A percentile compares a stretch with the other conserved stretches of the same genome.
phyloP scores from a whole-genome alignment of 2,329 filamentous ascomycete genomes.

The Helicocarpus griseus region DNA sequence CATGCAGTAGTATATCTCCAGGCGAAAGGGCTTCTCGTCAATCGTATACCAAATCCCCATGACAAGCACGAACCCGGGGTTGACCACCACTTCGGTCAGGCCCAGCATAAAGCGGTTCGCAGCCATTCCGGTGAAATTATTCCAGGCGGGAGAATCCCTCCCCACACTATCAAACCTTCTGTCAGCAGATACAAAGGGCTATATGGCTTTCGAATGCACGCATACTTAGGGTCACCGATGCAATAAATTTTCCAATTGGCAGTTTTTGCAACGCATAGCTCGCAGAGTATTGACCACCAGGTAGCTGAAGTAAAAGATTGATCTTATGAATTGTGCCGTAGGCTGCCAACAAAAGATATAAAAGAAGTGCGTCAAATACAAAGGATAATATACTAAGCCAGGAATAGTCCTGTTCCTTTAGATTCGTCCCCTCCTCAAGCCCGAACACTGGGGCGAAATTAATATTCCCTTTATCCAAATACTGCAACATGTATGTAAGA shows the following conservation, averaged over 20 bases:
- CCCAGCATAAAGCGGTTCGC: slow-evolving; percentile 39
- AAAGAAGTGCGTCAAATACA: too few species aligned
- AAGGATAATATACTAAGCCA: slow-evolving; percentile 6
- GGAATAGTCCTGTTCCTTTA: slow-evolving; percentile 4
- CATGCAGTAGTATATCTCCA: slow-evolving; percentile 48
- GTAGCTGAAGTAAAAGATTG: slow-evolving; percentile 44
- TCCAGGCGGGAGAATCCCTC: slow-evolving; percentile 31
- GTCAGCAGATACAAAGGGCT: too few species aligned
- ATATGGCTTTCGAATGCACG: not conserved
- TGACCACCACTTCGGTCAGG: slow-evolving; percentile 40
- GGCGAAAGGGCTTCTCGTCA: slow-evolving; percentile 41
- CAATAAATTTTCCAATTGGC: slow-evolving; percentile 38
- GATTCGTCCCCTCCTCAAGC: slow-evolving; percentile 19
- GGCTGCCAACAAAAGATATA: too few species aligned
- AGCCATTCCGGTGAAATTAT: slow-evolving; percentile 36
- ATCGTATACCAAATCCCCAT: slow-evolving; percentile 43
- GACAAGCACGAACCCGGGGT: slow-evolving; percentile 42
- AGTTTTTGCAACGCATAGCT: slow-evolving; percentile 37
- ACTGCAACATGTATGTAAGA: slow-evolving; percentile 18
- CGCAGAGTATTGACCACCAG: slow-evolving; percentile 36
- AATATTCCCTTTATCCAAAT: slow-evolving; percentile 22
- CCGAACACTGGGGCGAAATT: slow-evolving; percentile 24
- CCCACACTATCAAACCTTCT: slow-evolving; percentile 37
- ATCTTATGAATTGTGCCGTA: slow-evolving; percentile 20
- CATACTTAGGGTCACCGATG: slow-evolving; percentile 28